A percentile compares a stretch with the other conserved stretches of the same genome.
Evolutionary conservation across 805 yeast genomes (phyloP).

Genomic region (Lipomyces spencermartinsiae): DNA sequence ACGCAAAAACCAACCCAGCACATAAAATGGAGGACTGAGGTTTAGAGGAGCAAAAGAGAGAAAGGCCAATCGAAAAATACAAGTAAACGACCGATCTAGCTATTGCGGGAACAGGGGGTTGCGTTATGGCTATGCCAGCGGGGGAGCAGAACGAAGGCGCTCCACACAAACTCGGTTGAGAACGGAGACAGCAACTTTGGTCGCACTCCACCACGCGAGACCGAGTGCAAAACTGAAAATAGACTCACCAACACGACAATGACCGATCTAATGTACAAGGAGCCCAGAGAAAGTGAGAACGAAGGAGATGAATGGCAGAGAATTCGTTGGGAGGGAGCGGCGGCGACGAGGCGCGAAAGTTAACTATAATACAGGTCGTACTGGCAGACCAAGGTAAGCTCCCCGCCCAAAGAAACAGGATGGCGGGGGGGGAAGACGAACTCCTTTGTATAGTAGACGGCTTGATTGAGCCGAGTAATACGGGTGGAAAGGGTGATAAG

Average conservation of each 20-base stretch:
- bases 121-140: background rate
- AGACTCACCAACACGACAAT: conserved; percentile 9
- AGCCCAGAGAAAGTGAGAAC: conserved; percentile 7
- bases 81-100: background rate
- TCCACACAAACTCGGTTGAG: background rate
- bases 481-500: background rate
- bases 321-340: conserved; percentile 2
- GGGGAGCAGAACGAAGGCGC: background rate
- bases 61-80: background rate
- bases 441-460: background rate
- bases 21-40: background rate
- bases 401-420: conserved; percentile 1
- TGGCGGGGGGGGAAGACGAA: background rate
- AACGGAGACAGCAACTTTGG: background rate
- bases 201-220: background rate
- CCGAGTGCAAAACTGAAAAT: background rate
- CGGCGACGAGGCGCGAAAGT: background rate
- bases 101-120: background rate
- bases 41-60: background rate
- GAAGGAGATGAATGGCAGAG: conserved; percentile 2
- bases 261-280: conserved; percentile 26
- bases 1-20: background rate
- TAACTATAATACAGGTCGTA: background rate
- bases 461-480: background rate
- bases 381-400: background rate